Evolutionary conservation across 2,329 filamentous ascomycete genomes (phyloP), one percentile per base, ranked within the genome.

Genomic region (Aureobasidium sp.): DNA sequence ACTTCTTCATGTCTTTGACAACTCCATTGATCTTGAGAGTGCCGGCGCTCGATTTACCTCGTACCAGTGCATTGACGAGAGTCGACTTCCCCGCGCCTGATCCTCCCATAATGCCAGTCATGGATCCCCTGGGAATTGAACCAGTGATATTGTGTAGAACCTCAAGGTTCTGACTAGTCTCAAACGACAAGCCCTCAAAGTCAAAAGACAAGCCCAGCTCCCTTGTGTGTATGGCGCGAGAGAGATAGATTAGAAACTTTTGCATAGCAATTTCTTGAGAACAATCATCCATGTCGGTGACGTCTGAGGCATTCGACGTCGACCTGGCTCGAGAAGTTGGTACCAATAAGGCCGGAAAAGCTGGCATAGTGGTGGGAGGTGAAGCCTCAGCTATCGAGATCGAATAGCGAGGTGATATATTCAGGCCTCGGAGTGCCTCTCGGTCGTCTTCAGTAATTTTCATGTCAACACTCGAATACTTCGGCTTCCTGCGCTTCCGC

Each of bases 21-120:
- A 74, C 72, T n/a, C 78, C 79, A 64, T 85, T 85, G 65, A 85
- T 77, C 51, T 78, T 79, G 29, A 83, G 79, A 0, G 73, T 66
- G 2, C 83, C 83, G 9, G 63, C 57, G 0, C 81, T 84, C 63
- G 81, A 77, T 70, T 85, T 84, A 13, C 83, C 83, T 39, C 36
- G 20, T 82, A 84, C 84, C n/a, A 85, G 75, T 29, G 84, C 80
- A 62, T 84, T 85, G 36, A 85, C 76, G 64, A 85, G 84, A 0
- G 82, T 85, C 20, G 80, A 81, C 69, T 84, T 85, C 34, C 82
- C 82, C 1, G 82, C 82, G n/a, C 82, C 82, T 1, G 79, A 82
- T 6, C 81, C 81, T 7, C 82, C 82, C 81, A 84, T 84, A n/a
- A 85, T 76, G 10, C 81, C 82, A 39, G 79, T 81, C n/a, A 84